phyloP scores from a whole-genome alignment of 768 basidiomycete genomes.

The Dacryopinax spathularia region DNA sequence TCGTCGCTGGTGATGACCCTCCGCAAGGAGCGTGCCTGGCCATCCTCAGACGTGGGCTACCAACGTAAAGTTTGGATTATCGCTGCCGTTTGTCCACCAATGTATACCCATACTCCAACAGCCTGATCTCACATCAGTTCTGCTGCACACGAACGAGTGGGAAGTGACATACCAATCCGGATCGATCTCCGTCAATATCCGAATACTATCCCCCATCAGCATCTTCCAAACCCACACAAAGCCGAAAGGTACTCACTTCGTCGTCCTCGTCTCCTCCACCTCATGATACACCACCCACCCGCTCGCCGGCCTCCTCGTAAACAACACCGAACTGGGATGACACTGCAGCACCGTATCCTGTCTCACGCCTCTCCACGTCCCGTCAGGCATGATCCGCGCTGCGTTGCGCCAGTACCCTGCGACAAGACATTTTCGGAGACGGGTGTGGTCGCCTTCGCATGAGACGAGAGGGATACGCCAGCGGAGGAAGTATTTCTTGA shows the following conservation, averaged over 20 bases:
- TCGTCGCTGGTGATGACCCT: no score
- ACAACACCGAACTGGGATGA: conserved; percentile 87
- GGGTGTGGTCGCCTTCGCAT: conserved; percentile 75
- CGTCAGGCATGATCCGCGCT: conserved; percentile 81
- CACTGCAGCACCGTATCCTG: conserved; percentile 77
- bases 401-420: conserved; percentile 91
- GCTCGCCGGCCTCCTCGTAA: conserved; percentile 77
- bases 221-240: background rate
- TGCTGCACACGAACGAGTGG: background rate
- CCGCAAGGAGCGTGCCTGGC: no score
- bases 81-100: conserved; percentile 24
- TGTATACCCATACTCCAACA: conserved; percentile 38
- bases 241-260: conserved; percentile 43
- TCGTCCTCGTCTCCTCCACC: conserved; percentile 91
- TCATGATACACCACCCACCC: conserved; percentile 95
- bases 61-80: no score
- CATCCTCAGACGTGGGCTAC: no score
- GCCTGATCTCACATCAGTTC: conserved; percentile 22
- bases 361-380: conserved; percentile 78
- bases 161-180: conserved; percentile 66
- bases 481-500: conserved; percentile 87
- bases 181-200: conserved; percentile 85
- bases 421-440: conserved; percentile 76
- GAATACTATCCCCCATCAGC: conserved; percentile 44
- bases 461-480: conserved; percentile 71